Evolutionary conservation across 108 stramenopile species (phyloP), one percentile per base, ranked within the genome.

Genomic region (Nannochloropsis salina): DNA sequence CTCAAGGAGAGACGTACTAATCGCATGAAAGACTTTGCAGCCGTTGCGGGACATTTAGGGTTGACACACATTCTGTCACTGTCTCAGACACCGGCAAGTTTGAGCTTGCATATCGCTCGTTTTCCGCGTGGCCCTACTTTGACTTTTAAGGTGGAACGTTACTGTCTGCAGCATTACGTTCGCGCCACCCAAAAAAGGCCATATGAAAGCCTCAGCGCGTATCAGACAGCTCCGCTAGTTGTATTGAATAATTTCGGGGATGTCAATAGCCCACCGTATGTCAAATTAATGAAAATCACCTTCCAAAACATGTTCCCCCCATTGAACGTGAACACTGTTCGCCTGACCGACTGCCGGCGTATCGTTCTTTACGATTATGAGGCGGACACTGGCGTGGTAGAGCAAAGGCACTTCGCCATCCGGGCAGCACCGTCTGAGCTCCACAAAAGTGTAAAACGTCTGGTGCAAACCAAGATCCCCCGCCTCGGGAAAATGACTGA

Each of bases 301-400:
- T 98, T 99, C 86, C 98, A 99, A 90, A 96, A 97, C 85, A 96
- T 99, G 97, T 99, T 99, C 87, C 98, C 98, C 51, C 93, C 98
- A 1, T 96, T 98, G 79, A 97, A 99, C 91, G 98, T 99, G 11
- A 90, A 92, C 2, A 95, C 93, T 15, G 97, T 99, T 18, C 93
- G 93, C 87, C 92, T 99, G 83, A 90, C 88, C 18, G 96, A 98
- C 22, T 97, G 97, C 90, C 93, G 98, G 42, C 94, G 99, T 44
- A 97, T 99, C 42, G 96, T 98, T 40, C 87, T 99, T 83, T 97
- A 97, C 87, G 81, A 87, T 47, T 84, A 84, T 12, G 86, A 87
- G 82, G 86, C 86, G 82, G 83, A 82, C 87, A 88, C 84, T 21
- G 83, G 83, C 11, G 42, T n/a, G 9, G 86, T 93, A 31, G 98